These are phyloP conservation scores for Coemansia asiatica DNA, from an alignment of 192 early-diverging fungal genomes.

Conservation along the genomic window DNA sequence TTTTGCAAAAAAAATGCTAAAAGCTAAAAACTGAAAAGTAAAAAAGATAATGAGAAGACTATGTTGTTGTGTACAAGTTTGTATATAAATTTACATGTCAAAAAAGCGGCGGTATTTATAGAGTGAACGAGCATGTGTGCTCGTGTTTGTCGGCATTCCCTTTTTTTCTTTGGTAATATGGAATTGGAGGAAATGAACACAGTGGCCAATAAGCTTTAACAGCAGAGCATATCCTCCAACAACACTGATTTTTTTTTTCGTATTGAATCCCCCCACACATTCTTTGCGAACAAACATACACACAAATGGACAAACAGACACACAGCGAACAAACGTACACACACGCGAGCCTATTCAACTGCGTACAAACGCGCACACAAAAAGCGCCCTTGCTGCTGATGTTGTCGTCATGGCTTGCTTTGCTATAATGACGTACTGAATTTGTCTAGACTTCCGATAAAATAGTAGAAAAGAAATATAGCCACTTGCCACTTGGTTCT, in stretches of 20 bases:
- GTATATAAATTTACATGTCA: not conserved
- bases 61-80: no score
- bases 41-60: no score
- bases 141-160: no score
- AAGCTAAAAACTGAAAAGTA: no score
- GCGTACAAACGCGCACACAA: not conserved
- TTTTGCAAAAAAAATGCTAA: no score
- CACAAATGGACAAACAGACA: not conserved
- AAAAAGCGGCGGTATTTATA: not conserved
- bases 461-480: no score
- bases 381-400: not conserved
- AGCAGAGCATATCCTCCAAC: not conserved
- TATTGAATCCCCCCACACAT: not conserved
- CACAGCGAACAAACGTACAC: conserved; percentile 3
- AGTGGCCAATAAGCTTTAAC: not conserved
- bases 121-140: no score
- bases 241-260: not conserved
- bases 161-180: no score
- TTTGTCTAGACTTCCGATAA: no score
- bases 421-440: not conserved
- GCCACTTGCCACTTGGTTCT: no score
- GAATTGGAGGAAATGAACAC: no score
- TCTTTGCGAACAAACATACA: not conserved
- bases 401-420: not conserved
- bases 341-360: not conserved